Evolutionary conservation across 768 basidiomycete genomes (phyloP).

Genomic region (Heimioporus sp.): DNA sequence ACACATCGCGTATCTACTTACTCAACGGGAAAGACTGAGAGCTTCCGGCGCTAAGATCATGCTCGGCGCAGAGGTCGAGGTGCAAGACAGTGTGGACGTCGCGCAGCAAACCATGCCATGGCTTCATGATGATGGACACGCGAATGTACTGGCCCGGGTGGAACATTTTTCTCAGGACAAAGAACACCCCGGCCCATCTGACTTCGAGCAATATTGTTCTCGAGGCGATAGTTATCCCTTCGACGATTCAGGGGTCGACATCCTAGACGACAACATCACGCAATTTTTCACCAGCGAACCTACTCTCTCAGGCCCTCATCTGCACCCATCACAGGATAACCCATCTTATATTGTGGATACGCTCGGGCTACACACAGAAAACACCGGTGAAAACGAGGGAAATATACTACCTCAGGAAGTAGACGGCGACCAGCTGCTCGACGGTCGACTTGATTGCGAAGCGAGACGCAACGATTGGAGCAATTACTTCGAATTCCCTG

Average conservation of each 20-base stretch:
- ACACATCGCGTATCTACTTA: slow-evolving; percentile 23
- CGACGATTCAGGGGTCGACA: slow-evolving; percentile 15
- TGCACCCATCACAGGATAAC: slow-evolving; percentile 9
- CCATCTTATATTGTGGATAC: neutral
- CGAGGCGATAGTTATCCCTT: slow-evolving; percentile 2
- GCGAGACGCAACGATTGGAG: slow-evolving; percentile 20
- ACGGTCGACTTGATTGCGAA: neutral
- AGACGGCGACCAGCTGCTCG: neutral
- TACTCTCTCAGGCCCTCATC: slow-evolving; percentile 1
- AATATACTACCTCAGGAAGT: slow-evolving; percentile 9
- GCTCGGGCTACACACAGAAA: slow-evolving; percentile 13
- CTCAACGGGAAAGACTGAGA: slow-evolving; percentile 22
- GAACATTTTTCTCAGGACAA: neutral
- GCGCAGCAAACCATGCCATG: neutral
- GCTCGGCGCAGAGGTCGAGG: neutral
- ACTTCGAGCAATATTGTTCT: neutral
- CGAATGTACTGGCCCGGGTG: neutral
- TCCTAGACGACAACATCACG: slow-evolving; percentile 6
- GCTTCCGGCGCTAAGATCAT: slow-evolving; percentile 2
- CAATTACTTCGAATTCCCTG: slow-evolving; percentile 20
- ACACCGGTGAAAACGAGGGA: slow-evolving; percentile 17
- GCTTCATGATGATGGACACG: neutral
- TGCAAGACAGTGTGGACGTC: neutral
- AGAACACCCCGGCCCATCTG: neutral
- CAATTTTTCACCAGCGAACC: slow-evolving; percentile 5